Evolutionary conservation across 1,284 basidiomycete species (phyloP), one percentile per base, ranked within the genome.

Genomic region (Austroboletus novae-zelandiae): DNA sequence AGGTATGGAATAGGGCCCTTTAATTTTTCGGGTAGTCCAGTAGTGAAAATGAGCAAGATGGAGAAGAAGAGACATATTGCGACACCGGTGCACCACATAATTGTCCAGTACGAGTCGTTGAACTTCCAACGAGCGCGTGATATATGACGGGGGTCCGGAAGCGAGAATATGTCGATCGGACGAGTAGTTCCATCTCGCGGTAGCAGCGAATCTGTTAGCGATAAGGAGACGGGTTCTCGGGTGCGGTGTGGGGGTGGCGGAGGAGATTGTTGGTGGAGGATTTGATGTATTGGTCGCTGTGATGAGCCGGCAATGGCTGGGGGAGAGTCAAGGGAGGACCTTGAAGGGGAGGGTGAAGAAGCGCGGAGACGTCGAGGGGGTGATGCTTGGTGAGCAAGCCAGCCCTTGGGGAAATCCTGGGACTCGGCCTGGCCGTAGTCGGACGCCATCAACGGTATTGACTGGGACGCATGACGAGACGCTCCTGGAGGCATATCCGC

Each of bases 31-130:
- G 80, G 79, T 36, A 65, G 60, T 43, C 54, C 61, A 35, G 72
- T 72, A 51, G 82, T 66, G 68, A 86, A 82, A 43, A 89, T 75
- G 35, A 85, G 71, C 44, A 90, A 66, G 57, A 89, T 65, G 50
- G 79, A 83, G 55, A 78, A 81, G 57, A 89, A 65, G 39, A 83
- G 61, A 60, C 81, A 87, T 56, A 80, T 61, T 35, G 78, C 71
- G 50, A 89, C 70, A 31, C 80, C 74, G 11, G 76, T 66, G 53
- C 80, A 78, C 81, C 84, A 90, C 4, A 80, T 58, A n/a, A 80
- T 76, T 10, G 83, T 89, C 83, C 84, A 90, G 43, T 74, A 66
- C 3, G 80, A 75, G 62, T 90, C 87, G 54, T 89, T 80, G 71
- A 82, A 83, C 67, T 83, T 86, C 66, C 81, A 76, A 48, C 84